phyloP scores from a whole-genome alignment of 2,329 filamentous ascomycete species.

The Cordyceps sp. region DNA sequence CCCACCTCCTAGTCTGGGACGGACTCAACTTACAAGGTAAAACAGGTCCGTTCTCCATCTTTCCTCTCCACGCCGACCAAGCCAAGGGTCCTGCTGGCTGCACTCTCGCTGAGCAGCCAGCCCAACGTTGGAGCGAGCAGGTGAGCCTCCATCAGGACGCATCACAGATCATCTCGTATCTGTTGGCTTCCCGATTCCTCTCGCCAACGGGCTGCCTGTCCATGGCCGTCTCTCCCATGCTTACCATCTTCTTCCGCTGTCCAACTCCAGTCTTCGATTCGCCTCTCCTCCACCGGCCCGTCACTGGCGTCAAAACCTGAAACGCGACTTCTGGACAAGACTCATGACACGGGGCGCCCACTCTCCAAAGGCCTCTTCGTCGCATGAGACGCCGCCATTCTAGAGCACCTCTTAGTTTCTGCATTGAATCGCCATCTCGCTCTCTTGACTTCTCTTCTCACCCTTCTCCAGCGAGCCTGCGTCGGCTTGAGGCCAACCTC shows the following conservation, averaged over 20 bases:
- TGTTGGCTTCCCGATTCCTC: too few species aligned
- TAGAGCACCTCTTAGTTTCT: constrained; percentile 1
- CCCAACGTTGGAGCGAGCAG: too few species aligned
- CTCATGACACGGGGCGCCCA: constrained; percentile 1
- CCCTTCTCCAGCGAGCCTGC: neutral
- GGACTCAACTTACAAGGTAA: too few species aligned
- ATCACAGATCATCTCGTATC: too few species aligned
- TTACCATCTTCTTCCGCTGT: too few species aligned
- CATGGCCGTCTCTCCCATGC: too few species aligned
- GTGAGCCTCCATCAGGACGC: too few species aligned
- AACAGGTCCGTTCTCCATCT: too few species aligned
- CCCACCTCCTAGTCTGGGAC: neutral
- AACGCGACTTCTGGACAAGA: constrained; percentile 8
- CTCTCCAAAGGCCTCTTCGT: neutral
- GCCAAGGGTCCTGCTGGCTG: too few species aligned
- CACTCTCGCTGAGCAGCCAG: too few species aligned
- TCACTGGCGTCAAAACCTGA: constrained; percentile 9
- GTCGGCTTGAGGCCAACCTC: neutral
- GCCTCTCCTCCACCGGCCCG: neutral
- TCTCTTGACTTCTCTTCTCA: neutral
- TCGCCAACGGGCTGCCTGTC: too few species aligned
- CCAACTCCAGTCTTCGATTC: constrained; percentile 5
- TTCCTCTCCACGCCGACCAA: too few species aligned
- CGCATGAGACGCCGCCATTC: neutral
- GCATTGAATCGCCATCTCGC: neutral